Conservation (phyloP, 345 rosid genomes). For the Populus alba region DNA sequence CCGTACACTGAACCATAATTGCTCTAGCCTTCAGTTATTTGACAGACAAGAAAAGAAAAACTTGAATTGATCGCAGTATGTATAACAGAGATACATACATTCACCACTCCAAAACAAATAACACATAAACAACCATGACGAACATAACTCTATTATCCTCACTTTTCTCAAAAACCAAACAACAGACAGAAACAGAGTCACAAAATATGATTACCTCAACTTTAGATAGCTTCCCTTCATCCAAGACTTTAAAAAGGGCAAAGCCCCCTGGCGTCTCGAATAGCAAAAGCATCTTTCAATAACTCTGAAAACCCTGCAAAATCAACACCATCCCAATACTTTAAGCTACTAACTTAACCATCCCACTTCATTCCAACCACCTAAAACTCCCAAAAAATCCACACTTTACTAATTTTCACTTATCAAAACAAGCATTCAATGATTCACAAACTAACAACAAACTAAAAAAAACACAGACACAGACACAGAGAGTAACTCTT, state of each 20-base stretch:
- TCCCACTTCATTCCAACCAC: not conserved
- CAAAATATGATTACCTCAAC: slow-evolving; percentile 47
- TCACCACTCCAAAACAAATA: not conserved
- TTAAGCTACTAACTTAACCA: not conserved
- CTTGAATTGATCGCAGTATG: too few species aligned
- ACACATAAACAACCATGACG: not conserved
- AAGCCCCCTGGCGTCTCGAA: slow-evolving; percentile 79
- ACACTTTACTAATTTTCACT: not conserved
- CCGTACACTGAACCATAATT: not conserved
- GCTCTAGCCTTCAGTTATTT: not conserved
- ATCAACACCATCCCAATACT: not conserved
- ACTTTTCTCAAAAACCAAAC: not conserved
- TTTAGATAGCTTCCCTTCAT: slow-evolving; percentile 67
- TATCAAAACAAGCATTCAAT: not conserved
- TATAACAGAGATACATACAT: not conserved
- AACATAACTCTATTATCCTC: too few species aligned
- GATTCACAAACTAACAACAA: not conserved
- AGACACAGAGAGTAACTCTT: not conserved
- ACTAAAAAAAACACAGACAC: not conserved
- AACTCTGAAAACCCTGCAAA: not conserved
- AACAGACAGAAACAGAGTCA: not conserved
- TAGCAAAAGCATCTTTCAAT: slow-evolving; percentile 50
- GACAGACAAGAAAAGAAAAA: too few species aligned
- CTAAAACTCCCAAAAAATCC: not conserved
- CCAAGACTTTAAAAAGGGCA: slow-evolving; percentile 62